Evolutionary conservation across 345 rosid genomes (phyloP).

Genomic region (Geranium rotundifolium): DNA sequence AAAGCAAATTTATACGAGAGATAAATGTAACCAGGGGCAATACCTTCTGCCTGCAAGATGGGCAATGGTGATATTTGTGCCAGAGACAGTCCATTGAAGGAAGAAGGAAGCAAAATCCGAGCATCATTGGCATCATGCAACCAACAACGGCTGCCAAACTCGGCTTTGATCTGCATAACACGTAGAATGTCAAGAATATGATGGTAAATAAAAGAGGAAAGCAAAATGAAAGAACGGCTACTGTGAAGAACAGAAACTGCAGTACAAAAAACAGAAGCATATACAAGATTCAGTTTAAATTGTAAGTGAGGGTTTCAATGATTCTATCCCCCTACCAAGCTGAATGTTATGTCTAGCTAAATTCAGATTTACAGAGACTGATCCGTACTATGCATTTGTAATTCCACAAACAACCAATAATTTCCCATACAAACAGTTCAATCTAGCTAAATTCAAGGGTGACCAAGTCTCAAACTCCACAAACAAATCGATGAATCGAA

Average conservation of each 20-base stretch:
- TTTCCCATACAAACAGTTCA: no score
- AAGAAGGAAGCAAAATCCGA: slow-evolving; percentile 82
- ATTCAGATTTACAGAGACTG: background rate
- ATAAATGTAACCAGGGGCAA: background rate
- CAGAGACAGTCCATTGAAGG: slow-evolving; percentile 97
- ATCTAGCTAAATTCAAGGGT: no score
- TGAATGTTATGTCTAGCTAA: background rate
- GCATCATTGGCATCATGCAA: slow-evolving; percentile 44
- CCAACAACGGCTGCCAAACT: slow-evolving; percentile 86
- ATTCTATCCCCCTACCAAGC: background rate
- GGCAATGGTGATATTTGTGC: slow-evolving; percentile 94
- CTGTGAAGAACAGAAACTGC: background rate
- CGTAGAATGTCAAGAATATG: background rate
- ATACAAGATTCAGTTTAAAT: background rate
- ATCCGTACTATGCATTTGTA: no score
- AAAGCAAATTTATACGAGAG: background rate
- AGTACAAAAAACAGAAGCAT: background rate
- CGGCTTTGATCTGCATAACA: slow-evolving; percentile 61
- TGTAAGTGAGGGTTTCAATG: background rate
- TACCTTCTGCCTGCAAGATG: slow-evolving; percentile 63
- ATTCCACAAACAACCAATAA: no score
- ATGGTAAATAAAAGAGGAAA: no score
- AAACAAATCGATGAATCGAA: no score
- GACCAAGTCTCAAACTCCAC: no score
- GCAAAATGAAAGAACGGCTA: background rate